These are phyloP conservation scores for Blastocystis sp. DNA, from an alignment of 352 stramenopile genomes.

Conservation along the genomic window DNA sequence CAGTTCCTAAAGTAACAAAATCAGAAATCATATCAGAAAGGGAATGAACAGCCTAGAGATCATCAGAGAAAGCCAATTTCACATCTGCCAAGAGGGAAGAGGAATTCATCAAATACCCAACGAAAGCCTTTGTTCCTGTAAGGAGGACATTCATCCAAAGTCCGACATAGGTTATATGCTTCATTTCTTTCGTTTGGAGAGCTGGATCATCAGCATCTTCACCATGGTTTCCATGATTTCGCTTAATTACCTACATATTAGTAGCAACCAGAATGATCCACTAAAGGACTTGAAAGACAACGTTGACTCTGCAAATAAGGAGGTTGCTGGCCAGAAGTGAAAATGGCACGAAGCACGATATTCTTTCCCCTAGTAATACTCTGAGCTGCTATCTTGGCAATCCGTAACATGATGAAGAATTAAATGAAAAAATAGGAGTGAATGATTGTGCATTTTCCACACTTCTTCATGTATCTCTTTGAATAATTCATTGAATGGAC, in stretches of 20 bases:
- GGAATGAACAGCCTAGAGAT: slow-evolving; percentile 37
- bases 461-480: not conserved
- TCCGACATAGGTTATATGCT: slow-evolving; percentile 50
- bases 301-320: not conserved
- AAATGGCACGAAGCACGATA: not conserved
- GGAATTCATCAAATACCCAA: slow-evolving; percentile 39
- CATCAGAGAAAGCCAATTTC: not conserved
- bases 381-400: not conserved
- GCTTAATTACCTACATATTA: not conserved
- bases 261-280: not conserved
- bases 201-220: slow-evolving; percentile 17
- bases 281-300: not conserved
- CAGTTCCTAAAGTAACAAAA: slow-evolving; percentile 58
- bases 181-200: slow-evolving; percentile 61
- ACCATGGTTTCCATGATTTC: slow-evolving; percentile 49
- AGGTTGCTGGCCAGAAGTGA: not conserved
- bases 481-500: too few relatives aligned
- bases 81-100: slow-evolving; percentile 54
- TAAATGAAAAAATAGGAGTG: not conserved
- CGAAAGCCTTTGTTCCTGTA: slow-evolving; percentile 24
- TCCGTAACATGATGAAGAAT: not conserved
- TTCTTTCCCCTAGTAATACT: not conserved
- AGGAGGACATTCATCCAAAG: slow-evolving; percentile 50
- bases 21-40: slow-evolving; percentile 56
- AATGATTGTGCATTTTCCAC: not conserved